Evolutionary conservation across 106 monocot species (phyloP).

Genomic region (Dendrobium chrysotoxum): DNA sequence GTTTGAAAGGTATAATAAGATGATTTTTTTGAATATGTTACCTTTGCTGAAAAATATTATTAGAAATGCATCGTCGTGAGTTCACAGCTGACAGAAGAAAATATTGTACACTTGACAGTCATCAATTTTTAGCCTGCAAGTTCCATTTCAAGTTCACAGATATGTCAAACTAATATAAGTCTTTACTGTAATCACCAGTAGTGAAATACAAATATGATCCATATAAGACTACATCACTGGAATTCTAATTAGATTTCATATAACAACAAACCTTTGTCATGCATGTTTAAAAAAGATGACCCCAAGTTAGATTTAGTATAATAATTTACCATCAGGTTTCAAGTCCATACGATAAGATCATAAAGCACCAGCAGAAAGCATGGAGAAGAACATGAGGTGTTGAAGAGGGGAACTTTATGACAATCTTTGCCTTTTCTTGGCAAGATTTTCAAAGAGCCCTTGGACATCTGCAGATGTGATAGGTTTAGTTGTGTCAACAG

Average conservation of each 20-base stretch:
- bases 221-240: not conserved
- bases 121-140: too few relatives aligned
- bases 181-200: not conserved
- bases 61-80: too few relatives aligned
- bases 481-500: constrained; percentile 66
- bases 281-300: not conserved
- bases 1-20: too few relatives aligned
- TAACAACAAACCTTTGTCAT: constrained; percentile 1
- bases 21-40: too few relatives aligned
- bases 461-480: constrained; percentile 79
- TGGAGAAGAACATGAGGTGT: not conserved
- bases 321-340: not conserved
- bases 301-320: not conserved
- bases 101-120: too few relatives aligned
- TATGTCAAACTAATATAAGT: not conserved
- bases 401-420: constrained; percentile 20
- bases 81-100: too few relatives aligned
- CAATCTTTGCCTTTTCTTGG: constrained; percentile 77
- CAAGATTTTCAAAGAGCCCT: constrained; percentile 79
- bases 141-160: not conserved
- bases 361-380: not conserved
- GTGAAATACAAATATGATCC: not conserved
- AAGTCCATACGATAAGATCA: not conserved
- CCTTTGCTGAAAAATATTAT: too few relatives aligned
- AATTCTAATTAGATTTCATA: not conserved